A percentile compares a stretch with the other conserved stretches of the same genome.
These are phyloP conservation scores for Colletotrichum cuscutae DNA, from an alignment of 2,329 filamentous ascomycete species.

Conservation along the genomic window DNA sequence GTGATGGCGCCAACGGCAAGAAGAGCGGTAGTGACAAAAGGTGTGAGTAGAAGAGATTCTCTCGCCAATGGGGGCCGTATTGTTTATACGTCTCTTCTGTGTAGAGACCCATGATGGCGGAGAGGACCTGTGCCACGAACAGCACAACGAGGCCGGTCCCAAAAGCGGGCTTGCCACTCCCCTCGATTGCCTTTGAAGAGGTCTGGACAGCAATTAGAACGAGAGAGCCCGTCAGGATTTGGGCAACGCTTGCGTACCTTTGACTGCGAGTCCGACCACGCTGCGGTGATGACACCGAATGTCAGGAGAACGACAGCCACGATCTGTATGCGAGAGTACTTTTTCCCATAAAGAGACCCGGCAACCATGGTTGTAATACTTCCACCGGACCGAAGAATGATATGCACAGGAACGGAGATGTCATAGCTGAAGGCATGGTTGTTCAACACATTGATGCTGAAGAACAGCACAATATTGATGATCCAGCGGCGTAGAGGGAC, in stretches of 20 bases:
- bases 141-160: slow-evolving; percentile 82
- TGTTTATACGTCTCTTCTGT: slow-evolving; percentile 88
- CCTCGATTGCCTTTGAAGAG: slow-evolving; percentile 4
- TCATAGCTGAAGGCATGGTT: slow-evolving; percentile 98
- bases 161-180: slow-evolving; percentile 52
- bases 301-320: slow-evolving; percentile 86
- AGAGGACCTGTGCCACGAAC: slow-evolving; percentile 87
- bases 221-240: background rate
- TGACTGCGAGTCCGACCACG: slow-evolving; percentile 86
- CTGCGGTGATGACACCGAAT: slow-evolving; percentile 85
- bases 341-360: slow-evolving; percentile 88
- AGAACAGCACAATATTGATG: slow-evolving; percentile 90
- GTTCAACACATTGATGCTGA: slow-evolving; percentile 93
- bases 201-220: background rate
- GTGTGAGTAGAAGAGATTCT: slow-evolving; percentile 95
- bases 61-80: slow-evolving; percentile 91
- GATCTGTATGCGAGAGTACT: slow-evolving; percentile 83
- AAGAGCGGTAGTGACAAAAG: slow-evolving; percentile 82
- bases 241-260: slow-evolving; percentile 66
- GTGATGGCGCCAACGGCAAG: slow-evolving; percentile 73
- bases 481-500: slow-evolving; percentile 89
- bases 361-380: slow-evolving; percentile 95
- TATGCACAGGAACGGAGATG: slow-evolving; percentile 96
- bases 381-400: slow-evolving; percentile 93
- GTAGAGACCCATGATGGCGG: slow-evolving; percentile 94